Evolutionary conservation across 805 yeast genomes (phyloP), one percentile per base, ranked within the genome.

Genomic region (Ogataea corticis): DNA sequence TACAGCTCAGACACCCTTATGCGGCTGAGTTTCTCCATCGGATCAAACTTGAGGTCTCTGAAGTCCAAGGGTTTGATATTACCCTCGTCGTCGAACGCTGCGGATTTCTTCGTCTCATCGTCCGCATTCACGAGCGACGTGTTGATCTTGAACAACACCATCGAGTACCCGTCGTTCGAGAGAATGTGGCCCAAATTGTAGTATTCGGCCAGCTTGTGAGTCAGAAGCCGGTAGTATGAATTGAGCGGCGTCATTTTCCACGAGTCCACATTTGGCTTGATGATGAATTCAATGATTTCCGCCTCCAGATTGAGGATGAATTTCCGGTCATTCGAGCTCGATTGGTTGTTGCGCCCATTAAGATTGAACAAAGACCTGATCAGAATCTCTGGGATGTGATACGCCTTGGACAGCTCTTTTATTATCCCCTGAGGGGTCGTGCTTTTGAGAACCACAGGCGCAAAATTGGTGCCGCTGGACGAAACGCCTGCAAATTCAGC

Each of bases 201-300:
- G 59, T 83, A 83, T 31, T 80, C 84, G 4, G 90, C 87, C 29
- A 84, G 66, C 52, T 83, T 85, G 62, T 86, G 91, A 0, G 85
- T 74, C 43, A 86, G 64, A 37, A 86, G 67, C 52, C 92, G 67
- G 52, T 79, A 81, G 60, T 82, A 85, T 2, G 89, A 82, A 61
- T 85, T 85, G 74, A 80, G 75, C 6, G 85, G 77, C 32, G 69
- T 70, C 57, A 78, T 58, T 50, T 70, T 66, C 70, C 68, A 55
- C 25, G 75, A 62, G 58, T 71, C 51, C 63, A 71, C 55, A 57
- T 70, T 42, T 54, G 73, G 56, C 54, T 68, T 39, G 7, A 67
- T 54, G 30, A 79, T 69, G 54, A 82, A 79, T 18, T 65, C 68
- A 12, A 72, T 49, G 21, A 82, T 60, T 44, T 74, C 72, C 18